A percentile compares a stretch with the other conserved stretches of the same genome.
Conservation (phyloP, 2,329 filamentous ascomycete genomes). For the Aschersonia sp. region DNA sequence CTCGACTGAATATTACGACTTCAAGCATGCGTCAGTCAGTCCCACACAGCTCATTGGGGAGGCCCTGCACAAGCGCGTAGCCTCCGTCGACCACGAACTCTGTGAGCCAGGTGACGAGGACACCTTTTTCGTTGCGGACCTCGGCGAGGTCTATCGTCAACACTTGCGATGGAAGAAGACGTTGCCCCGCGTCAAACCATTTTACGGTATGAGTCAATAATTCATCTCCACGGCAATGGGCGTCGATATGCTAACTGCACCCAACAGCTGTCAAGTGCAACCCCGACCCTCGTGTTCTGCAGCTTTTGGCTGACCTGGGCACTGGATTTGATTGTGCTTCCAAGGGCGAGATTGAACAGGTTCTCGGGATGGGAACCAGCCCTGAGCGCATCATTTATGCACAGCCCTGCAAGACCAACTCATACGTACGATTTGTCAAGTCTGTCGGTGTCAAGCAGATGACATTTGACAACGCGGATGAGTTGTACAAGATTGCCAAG, state of each 20-base stretch:
- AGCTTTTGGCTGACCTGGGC: slow-evolving; percentile 74
- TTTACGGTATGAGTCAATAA: slow-evolving; percentile 56
- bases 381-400: slow-evolving; percentile 94
- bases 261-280: slow-evolving; percentile 88
- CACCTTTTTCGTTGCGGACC: slow-evolving; percentile 94
- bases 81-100: slow-evolving; percentile 69
- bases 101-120: slow-evolving; percentile 92
- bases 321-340: slow-evolving; percentile 97
- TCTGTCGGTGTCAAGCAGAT: slow-evolving; percentile 83
- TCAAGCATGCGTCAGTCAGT: slow-evolving; percentile 26
- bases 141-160: slow-evolving; percentile 97
- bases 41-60: slow-evolving; percentile 76
- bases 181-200: slow-evolving; percentile 81
- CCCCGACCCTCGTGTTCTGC: slow-evolving; percentile 78
- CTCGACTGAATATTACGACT: slow-evolving; percentile 21
- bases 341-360: slow-evolving; percentile 91
- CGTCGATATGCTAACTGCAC: background rate
- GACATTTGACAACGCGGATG: slow-evolving; percentile 98
- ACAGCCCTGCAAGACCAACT: slow-evolving; percentile 98
- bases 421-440: slow-evolving; percentile 83
- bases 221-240: background rate
- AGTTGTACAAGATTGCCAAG: slow-evolving; percentile 94
- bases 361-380: slow-evolving; percentile 68
- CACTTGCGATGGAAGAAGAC: slow-evolving; percentile 96
- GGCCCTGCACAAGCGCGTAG: slow-evolving; percentile 73